These are phyloP conservation scores for Candida mesenterica DNA, from an alignment of 1,139 yeast genomes.

Conservation along the genomic window DNA sequence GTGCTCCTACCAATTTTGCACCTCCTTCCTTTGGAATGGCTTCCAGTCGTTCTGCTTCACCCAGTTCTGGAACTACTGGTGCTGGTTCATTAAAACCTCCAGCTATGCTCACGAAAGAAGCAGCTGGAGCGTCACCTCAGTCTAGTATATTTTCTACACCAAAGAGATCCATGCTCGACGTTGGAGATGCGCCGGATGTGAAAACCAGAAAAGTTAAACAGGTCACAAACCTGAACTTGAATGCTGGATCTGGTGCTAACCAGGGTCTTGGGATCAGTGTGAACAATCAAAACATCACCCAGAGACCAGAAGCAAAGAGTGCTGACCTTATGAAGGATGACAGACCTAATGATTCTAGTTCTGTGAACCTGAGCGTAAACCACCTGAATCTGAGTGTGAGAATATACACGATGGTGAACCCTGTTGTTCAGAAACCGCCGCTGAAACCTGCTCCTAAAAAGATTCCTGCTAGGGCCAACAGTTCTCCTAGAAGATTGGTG, in stretches of 20 bases:
- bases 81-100: not conserved
- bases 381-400: slow-evolving; percentile 1
- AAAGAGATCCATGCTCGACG: slow-evolving; percentile 18
- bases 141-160: slow-evolving; percentile 5
- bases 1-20: not conserved
- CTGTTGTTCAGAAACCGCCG: not conserved
- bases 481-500: not conserved
- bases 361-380: too few species aligned
- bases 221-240: too few species aligned
- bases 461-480: not conserved
- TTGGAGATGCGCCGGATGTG: slow-evolving; percentile 7
- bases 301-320: slow-evolving; percentile 7
- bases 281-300: not conserved
- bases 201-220: not conserved
- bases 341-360: too few species aligned
- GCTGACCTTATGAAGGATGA: too few species aligned
- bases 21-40: not conserved
- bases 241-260: too few species aligned
- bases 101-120: not conserved
- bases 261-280: too few species aligned
- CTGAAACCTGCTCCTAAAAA: not conserved
- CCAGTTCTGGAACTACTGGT: not conserved
- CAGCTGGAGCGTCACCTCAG: slow-evolving; percentile 3
- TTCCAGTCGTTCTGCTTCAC: not conserved
- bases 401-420: slow-evolving; percentile 1